phyloP scores from a whole-genome alignment of 495 filamentous ascomycete genomes.

The Lentithecium fluviatile region DNA sequence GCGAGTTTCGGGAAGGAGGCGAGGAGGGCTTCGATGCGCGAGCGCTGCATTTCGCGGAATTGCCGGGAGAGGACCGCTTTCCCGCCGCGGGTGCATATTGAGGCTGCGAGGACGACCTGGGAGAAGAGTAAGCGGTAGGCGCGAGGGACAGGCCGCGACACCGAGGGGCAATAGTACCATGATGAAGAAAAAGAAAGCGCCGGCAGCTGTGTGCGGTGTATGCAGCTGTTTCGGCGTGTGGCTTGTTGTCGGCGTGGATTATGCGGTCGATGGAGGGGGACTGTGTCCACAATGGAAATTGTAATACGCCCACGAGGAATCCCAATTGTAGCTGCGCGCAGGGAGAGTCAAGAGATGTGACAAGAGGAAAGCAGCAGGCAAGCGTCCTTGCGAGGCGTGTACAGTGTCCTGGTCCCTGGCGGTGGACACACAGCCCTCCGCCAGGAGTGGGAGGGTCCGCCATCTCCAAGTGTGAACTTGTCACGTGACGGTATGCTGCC shows the following conservation, averaged over 20 bases:
- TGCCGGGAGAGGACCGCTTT: constrained; percentile 96
- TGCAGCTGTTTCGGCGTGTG: too few species aligned
- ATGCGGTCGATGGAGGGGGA: too few species aligned
- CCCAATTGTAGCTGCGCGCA: too few species aligned
- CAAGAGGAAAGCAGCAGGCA: too few species aligned
- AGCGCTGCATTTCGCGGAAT: constrained; percentile 93
- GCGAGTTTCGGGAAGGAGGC: constrained; percentile 97
- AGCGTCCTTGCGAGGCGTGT: too few species aligned
- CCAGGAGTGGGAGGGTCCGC: neutral
- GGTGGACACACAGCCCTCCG: too few species aligned
- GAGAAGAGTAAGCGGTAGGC: neutral
- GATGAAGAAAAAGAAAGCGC: neutral
- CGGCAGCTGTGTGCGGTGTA: too few species aligned
- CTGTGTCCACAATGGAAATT: too few species aligned
- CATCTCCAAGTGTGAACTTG: neutral
- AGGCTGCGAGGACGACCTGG: constrained; percentile 96
- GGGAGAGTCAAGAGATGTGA: too few species aligned
- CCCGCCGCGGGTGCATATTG: constrained; percentile 96
- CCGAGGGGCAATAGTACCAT: constrained; percentile 11
- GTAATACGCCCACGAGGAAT: too few species aligned
- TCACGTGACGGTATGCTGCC: neutral
- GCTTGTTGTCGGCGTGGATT: too few species aligned
- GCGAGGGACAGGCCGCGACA: neutral
- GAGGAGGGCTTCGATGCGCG: constrained; percentile 91
- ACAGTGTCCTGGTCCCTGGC: too few species aligned